Percentiles rank a stretch among this genome's conserved stretches.
Conservation (phyloP, 2,329 filamentous ascomycete species). For the Cryphonectria naterciae region DNA sequence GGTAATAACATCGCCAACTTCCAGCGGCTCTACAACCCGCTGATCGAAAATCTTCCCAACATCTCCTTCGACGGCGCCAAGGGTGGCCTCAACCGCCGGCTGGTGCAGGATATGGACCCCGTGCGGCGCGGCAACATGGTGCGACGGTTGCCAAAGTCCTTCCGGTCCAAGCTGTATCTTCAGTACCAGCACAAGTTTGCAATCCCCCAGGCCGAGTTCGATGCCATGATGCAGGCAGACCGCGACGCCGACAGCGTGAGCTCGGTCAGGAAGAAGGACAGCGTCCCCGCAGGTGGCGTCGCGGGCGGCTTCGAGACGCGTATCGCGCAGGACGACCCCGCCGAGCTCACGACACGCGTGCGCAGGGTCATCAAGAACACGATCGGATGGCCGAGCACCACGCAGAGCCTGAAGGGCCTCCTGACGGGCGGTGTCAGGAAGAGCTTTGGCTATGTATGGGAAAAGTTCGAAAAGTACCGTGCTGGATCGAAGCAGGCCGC, state of each 20-base stretch:
- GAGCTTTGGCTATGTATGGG: conserved; percentile 75
- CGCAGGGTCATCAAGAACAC: conserved; percentile 81
- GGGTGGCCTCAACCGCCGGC: conserved; percentile 65
- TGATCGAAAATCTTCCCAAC: conserved; percentile 90
- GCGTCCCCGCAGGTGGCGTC: conserved; percentile 71
- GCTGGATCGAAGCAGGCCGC: conserved; percentile 41
- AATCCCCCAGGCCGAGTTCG: conserved; percentile 83
- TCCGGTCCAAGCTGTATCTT: conserved; percentile 90
- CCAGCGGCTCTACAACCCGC: conserved; percentile 84
- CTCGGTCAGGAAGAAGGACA: conserved; percentile 61
- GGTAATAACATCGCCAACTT: conserved; percentile 90
- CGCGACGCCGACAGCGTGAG: conserved; percentile 68
- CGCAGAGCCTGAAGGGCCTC: conserved; percentile 82
- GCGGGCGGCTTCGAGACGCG: conserved; percentile 85
- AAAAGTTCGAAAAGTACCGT: conserved; percentile 75
- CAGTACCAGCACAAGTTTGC: conserved; percentile 89
- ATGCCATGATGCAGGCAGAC: conserved; percentile 79
- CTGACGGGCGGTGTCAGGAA: conserved; percentile 76
- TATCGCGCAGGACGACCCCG: conserved; percentile 72
- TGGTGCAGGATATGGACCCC: conserved; percentile 92
- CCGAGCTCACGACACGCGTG: conserved; percentile 72
- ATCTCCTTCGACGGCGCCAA: conserved; percentile 74
- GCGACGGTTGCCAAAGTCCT: conserved; percentile 80
- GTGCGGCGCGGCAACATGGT: conserved; percentile 95
- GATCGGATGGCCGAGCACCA: conserved; percentile 88